Evolutionary conservation across 768 basidiomycete species (phyloP).

Genomic region (Ramaria rubella): DNA sequence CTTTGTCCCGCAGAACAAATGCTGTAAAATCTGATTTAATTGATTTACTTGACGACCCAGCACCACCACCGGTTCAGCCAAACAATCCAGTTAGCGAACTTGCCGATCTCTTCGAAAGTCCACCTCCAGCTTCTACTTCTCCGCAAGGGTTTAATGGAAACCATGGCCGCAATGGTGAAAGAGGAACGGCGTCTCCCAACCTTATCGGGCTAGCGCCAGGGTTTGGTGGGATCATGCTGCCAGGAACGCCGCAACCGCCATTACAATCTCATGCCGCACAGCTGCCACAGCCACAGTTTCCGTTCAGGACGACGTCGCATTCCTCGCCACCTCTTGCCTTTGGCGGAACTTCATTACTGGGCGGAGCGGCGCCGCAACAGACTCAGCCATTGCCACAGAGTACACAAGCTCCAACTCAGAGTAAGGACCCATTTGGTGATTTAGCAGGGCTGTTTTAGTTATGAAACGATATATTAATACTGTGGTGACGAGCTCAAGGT

Average conservation of each 20-base stretch:
- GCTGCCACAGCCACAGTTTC: constrained; percentile 11
- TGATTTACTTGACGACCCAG: constrained; percentile 61
- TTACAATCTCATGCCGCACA: too few relatives aligned
- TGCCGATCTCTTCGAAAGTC: constrained; percentile 47
- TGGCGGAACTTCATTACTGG: not conserved
- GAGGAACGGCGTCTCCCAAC: not conserved
- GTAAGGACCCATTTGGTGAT: constrained; percentile 83
- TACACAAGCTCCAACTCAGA: constrained; percentile 21
- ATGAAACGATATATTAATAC: not conserved
- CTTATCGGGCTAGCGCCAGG: constrained; percentile 12
- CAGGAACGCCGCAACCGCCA: constrained; percentile 33
- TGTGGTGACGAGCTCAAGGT: not conserved
- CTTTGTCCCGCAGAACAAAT: constrained; percentile 16
- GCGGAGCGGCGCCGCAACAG: not conserved
- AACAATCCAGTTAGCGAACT: constrained; percentile 45
- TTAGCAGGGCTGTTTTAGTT: constrained; percentile 64
- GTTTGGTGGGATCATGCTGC: constrained; percentile 38
- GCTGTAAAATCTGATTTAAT: constrained; percentile 51
- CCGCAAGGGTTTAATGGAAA: not conserved
- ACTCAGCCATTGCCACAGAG: not conserved
- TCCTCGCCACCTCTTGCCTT: not conserved
- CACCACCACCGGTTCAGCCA: constrained; percentile 13
- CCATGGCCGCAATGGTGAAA: constrained; percentile 8
- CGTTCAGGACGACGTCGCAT: not conserved
- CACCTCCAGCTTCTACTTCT: constrained; percentile 9